Conservation (phyloP, 768 basidiomycete species). For the Leccinum ochraceum region DNA sequence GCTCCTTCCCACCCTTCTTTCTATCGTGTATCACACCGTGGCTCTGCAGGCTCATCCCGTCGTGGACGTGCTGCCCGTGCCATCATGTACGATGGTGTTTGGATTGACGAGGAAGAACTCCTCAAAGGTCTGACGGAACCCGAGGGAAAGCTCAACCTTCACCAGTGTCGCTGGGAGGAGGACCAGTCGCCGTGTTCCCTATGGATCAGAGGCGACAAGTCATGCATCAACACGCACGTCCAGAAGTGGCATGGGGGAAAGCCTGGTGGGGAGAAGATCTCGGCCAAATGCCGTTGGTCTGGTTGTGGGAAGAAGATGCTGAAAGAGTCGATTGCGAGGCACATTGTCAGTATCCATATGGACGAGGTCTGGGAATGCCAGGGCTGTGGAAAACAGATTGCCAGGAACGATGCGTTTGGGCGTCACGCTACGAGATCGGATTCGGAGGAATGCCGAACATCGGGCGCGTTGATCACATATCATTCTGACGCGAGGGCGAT, state of each 20-base stretch:
- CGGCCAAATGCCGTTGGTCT: slow-evolving; percentile 11
- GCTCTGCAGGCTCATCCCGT: not conserved
- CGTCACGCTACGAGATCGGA: slow-evolving; percentile 5
- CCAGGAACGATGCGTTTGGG: slow-evolving; percentile 13
- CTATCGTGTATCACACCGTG: no score
- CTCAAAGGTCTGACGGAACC: not conserved
- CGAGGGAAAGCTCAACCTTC: slow-evolving; percentile 5
- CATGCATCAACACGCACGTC: slow-evolving; percentile 14
- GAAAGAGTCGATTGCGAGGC: slow-evolving; percentile 26
- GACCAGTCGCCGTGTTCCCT: slow-evolving; percentile 8
- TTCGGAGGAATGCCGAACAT: slow-evolving; percentile 5
- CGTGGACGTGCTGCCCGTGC: not conserved
- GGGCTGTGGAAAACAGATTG: slow-evolving; percentile 14
- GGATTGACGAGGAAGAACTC: slow-evolving; percentile 18
- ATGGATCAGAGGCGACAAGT: slow-evolving; percentile 20
- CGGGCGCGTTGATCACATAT: slow-evolving; percentile 15
- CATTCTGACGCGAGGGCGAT: slow-evolving; percentile 1
- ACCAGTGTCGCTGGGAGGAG: slow-evolving; percentile 17
- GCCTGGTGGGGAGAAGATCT: slow-evolving; percentile 10
- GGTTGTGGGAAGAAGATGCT: slow-evolving; percentile 20
- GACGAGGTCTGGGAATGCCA: slow-evolving; percentile 18
- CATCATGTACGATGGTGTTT: slow-evolving; percentile 8
- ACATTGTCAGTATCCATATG: slow-evolving; percentile 19
- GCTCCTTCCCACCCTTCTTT: not conserved
- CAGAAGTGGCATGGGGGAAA: slow-evolving; percentile 20